Base-by-base conservation (phyloP, 345 rosid species). In the Ceriops tagal region DNA sequence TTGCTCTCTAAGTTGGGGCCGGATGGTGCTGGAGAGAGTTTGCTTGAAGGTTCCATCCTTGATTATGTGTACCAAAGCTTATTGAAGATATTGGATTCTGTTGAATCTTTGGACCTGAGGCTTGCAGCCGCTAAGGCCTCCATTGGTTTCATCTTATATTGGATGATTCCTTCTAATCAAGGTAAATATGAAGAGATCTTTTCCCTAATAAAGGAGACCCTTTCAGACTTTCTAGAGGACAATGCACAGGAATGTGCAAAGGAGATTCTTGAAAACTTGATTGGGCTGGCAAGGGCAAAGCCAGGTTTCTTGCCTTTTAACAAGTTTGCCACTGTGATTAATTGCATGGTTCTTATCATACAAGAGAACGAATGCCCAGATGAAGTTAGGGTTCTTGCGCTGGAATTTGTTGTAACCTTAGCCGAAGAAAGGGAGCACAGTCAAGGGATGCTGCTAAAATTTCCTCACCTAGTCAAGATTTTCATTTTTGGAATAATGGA, bases 111-210 rank as follows among this genome's bases (percentile, higher is more conserved):
- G 47, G 37, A 34, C 16, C 24, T 61, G 64, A 61, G n/a, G n/a
- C 16, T 20, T 30, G 64, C 64, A 19, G 64, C 64, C 6, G 47
- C 30, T 32, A 35, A 31, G 64, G 64, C 64, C 46, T 61, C 64
- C 34, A 30, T 61, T 8, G 26, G 64, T 61, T 61, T 32, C 34
- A n/a, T 61, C 26, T 18, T 61, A 21, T 35, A 21, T 22, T 39
- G 47, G 47, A 39, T 16, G 16, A 39, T 39, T 39, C 47, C 47
- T 39, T 39, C 47, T 2, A 39, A 39, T 39, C 47, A 10, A 39
- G 11, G 47, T 39, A 39, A 11, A 39, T 39, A 39, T 11, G 47
- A 9, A 39, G 51, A 46, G 67, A 26, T 64, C 13, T 26, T 28
- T 22, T 16, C 56, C 24, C 24, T 6, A 18, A 49, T 18, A 21